Evolutionary conservation across 345 rosid genomes (phyloP), one percentile per base, ranked within the genome.

Genomic region (Zanthoxylum bungeanum): DNA sequence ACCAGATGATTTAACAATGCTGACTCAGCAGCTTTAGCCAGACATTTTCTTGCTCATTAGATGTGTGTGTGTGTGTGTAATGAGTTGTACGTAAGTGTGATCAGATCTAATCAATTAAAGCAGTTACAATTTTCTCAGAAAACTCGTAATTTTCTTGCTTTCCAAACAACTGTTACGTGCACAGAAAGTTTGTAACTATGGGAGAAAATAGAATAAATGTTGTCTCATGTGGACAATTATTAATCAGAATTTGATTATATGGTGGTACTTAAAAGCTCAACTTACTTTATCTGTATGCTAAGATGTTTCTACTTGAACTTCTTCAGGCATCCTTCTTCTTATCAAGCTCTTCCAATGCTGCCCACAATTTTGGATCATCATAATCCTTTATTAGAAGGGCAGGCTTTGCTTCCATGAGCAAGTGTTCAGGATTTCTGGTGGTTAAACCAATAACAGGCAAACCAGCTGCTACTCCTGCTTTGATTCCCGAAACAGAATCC

Each of bases 391-490:
- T 75, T 28, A 96, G 87, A 75, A 89, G 73, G 42, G 95, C 73
- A 1, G 99, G 99, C 60, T 87, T 87, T 0, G 94, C 99, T 78
- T 86, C 76, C 86, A 85, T 57, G 49, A 93, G 79, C 21, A 78
- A 0, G 42, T 84, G 75, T 39, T 82, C 97, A 17, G 97, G 93
- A 68, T 89, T 96, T 73, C 98, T 78, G 8, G 95, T 93, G 7
- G 87, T 78, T 39, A 96, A 47, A 68, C 98, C 98, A 39, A 89
- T 66, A 64, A 91, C 98, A 0, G 97, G 97, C 87, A 93, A 79
- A 22, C 93, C 98, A 12, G 98, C 99, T 14, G 93, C 97, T 68
- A 96, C 99, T 74, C 97, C 99, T 28, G 98, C 98, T 80, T 66
- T 89, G 17, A 93, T 96, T 68, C 99, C 98, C 0, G 98, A 93